These are phyloP conservation scores for Plasmodium knowlesi DNA, from an alignment of 169 alveolate species.

Conservation along the genomic window DNA sequence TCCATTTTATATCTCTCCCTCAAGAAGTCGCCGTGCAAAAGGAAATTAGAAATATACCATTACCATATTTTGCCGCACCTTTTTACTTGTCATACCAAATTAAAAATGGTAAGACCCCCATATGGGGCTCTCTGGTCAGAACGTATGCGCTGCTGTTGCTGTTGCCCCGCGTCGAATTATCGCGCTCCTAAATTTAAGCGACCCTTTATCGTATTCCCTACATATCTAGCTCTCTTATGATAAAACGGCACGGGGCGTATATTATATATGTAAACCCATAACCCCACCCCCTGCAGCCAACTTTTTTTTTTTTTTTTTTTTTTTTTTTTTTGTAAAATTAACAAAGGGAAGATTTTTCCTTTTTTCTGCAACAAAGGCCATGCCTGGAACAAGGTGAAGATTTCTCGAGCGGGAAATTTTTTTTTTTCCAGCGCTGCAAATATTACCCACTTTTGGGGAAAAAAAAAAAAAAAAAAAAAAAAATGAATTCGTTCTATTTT, in stretches of 20 bases:
- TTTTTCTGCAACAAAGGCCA: too few relatives aligned
- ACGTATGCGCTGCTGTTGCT: neutral
- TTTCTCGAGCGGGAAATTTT: neutral
- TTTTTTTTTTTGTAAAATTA: neutral
- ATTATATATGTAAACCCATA: neutral
- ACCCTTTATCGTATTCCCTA: neutral
- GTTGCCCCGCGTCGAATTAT: too few relatives aligned
- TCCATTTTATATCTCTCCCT: neutral
- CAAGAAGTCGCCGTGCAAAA: neutral
- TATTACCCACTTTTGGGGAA: neutral
- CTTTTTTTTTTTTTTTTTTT: neutral
- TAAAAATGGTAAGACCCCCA: neutral
- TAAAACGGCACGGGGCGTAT: neutral
- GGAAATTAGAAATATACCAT: neutral
- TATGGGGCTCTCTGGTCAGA: neutral
- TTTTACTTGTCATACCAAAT: neutral
- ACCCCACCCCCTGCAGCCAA: neutral
- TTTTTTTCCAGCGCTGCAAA: neutral
- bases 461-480: neutral
- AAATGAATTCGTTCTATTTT: neutral
- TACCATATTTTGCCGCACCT: neutral
- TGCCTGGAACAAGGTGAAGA: too few relatives aligned
- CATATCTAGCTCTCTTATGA: neutral
- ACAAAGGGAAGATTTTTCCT: neutral
- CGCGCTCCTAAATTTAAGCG: neutral